phyloP scores from a whole-genome alignment of 805 yeast genomes.

The Blastobotrys parvus region DNA sequence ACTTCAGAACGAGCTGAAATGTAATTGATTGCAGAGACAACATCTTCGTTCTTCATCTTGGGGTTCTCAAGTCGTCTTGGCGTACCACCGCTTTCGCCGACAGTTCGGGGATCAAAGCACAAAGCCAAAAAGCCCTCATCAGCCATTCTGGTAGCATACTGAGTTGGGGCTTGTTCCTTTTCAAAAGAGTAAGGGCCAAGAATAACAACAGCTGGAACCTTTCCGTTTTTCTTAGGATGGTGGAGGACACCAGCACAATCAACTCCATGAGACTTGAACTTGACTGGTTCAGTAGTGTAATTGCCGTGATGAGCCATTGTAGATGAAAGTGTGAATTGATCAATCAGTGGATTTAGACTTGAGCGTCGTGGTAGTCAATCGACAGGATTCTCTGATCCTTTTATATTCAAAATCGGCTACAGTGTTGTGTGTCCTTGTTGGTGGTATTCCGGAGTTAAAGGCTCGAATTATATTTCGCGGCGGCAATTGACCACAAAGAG shows the following conservation, averaged over 20 bases:
- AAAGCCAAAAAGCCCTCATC: slow-evolving; percentile 1
- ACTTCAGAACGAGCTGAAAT: background rate
- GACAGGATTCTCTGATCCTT: no score
- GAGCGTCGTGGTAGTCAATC: no score
- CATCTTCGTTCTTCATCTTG: background rate
- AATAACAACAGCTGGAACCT: slow-evolving; percentile 1
- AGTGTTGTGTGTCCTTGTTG: no score
- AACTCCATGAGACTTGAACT: background rate
- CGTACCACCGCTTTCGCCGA: slow-evolving; percentile 1
- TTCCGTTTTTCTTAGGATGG: background rate
- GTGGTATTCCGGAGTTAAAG: no score
- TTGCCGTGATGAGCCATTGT: no score
- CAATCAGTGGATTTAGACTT: no score
- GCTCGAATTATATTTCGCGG: no score
- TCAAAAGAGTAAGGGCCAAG: slow-evolving; percentile 1
- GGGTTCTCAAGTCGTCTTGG: slow-evolving; percentile 3
- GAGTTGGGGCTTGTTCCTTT: slow-evolving; percentile 2
- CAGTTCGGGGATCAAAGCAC: slow-evolving; percentile 3
- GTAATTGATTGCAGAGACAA: background rate
- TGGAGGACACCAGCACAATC: background rate
- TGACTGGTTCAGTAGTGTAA: background rate
- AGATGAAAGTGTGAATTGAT: no score
- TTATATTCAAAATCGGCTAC: no score
- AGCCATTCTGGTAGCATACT: slow-evolving; percentile 1
- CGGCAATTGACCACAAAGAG: no score